These are phyloP conservation scores for Calendula officinalis DNA, from an alignment of 129 eudicot genomes.

Conservation along the genomic window DNA sequence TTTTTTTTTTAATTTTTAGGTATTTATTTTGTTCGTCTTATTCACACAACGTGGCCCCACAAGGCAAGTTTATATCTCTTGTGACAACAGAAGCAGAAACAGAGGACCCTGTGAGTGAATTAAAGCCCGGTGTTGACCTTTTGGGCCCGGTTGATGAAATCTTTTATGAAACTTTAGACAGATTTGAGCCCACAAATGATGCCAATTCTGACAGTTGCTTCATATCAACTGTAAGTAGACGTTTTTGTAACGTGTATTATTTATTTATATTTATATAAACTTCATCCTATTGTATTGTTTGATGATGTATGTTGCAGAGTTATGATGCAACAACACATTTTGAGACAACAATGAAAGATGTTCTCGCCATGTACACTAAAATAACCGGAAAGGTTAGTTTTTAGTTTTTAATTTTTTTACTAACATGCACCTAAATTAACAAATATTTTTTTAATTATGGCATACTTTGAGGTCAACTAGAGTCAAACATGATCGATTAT, in stretches of 20 bases:
- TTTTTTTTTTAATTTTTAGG: slow-evolving; percentile 40
- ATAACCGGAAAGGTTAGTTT: slow-evolving; percentile 81
- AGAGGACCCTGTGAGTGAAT: slow-evolving; percentile 76
- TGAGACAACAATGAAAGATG: slow-evolving; percentile 82
- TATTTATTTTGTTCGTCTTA: slow-evolving; percentile 92
- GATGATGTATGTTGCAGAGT: slow-evolving; percentile 47
- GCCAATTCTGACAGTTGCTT: slow-evolving; percentile 60
- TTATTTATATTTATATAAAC: neutral
- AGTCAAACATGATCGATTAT: neutral
- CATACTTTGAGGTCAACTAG: neutral
- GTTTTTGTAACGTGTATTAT: neutral
- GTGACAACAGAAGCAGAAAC: slow-evolving; percentile 92
- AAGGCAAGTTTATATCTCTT: slow-evolving; percentile 85
- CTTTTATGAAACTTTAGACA: slow-evolving; percentile 78
- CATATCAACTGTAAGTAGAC: slow-evolving; percentile 63
- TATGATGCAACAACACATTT: slow-evolving; percentile 90
- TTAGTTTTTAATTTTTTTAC: neutral
- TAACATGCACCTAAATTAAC: neutral
- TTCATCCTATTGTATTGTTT: slow-evolving; percentile 9
- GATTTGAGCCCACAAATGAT: slow-evolving; percentile 68
- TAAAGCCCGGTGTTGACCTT: slow-evolving; percentile 87
- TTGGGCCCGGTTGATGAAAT: slow-evolving; percentile 90
- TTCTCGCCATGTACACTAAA: slow-evolving; percentile 67
- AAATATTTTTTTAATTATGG: neutral
- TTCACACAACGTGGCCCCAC: slow-evolving; percentile 87